Conservation (phyloP, 1,139 yeast genomes). For the Yarrowia galli region DNA sequence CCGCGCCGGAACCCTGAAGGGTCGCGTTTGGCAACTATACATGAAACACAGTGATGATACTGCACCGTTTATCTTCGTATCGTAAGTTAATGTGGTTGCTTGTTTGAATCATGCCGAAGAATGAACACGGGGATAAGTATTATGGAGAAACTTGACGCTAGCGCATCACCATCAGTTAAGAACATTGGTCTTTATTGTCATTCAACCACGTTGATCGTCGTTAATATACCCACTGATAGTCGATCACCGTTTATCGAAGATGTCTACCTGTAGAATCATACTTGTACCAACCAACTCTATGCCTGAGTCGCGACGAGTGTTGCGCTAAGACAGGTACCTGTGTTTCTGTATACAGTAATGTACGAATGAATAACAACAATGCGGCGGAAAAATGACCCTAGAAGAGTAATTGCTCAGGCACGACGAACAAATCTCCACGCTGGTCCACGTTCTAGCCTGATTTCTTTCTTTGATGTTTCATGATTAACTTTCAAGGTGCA, state of each 20-base stretch:
- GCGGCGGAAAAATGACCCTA: background rate
- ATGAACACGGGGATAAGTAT: background rate
- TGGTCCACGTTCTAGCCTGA: background rate
- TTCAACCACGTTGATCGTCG: background rate
- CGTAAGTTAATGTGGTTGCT: constrained; percentile 11
- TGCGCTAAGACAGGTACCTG: background rate
- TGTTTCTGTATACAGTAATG: too few relatives aligned
- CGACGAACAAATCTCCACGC: background rate
- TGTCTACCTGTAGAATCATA: too few relatives aligned
- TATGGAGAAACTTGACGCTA: background rate
- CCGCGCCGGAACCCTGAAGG: constrained; percentile 1
- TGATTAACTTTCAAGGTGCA: constrained; percentile 5
- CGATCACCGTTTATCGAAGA: background rate
- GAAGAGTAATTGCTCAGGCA: background rate
- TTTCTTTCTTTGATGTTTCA: constrained; percentile 10
- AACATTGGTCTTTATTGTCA: background rate
- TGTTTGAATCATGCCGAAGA: background rate
- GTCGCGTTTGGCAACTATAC: background rate
- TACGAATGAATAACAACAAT: background rate
- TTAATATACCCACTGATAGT: background rate
- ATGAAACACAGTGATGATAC: constrained; percentile 6
- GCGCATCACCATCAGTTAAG: background rate
- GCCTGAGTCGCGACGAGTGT: too few relatives aligned
- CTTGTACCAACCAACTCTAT: background rate
- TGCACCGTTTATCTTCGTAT: constrained; percentile 4